Base-by-base conservation (phyloP, 140 eudicot species). In the Bidens hawaiensis region DNA sequence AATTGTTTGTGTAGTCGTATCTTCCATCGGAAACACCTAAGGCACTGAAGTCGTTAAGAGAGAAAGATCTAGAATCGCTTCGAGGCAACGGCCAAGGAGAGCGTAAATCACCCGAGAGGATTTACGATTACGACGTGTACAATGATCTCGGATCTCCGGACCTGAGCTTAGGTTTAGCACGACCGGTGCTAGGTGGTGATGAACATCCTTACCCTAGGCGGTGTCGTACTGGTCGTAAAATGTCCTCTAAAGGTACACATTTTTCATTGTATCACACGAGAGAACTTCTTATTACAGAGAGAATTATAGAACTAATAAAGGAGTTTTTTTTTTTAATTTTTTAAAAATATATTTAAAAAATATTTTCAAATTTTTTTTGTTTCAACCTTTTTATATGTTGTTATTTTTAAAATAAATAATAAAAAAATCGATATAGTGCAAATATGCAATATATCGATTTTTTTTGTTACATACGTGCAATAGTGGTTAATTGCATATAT, bases 71-170 rank as follows among this genome's bases (percentile, higher is more conserved):
- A 3, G 72, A 48, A 13, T 36, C 43, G 17, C 55, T 81, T 14
- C 66, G 81, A 54, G 94, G 94, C 0, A 67, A 81, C 25, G 94
- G 85, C 9, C 4, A 60, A 46, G 88, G 88, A 14, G 68, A 75
- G 31, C 66, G 88, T 13, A 45, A 67, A 67, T 31, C 66, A 2
- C 65, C 13, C 4, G 94, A 85, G 12, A 65, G 94, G 66, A 73
- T 85, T 21, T 85, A 85, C 53, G 94, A 81, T 50, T 85, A 81
- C 21, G 88, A 85, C 46, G 72, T 77, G 0, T 85, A 85, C 61
- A 75, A 85, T 25, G 94, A 85, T 60, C 76, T 85, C 4, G 88
- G 88, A 19, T 41, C 36, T 48, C 85, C 94, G 0, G 83, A 81
- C 27, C 0, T 0, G 12, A 30, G 34, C 23, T 8, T 64, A 30